Conservation (phyloP, 2,329 filamentous ascomycete species). For the Juglanconis juglandina region DNA sequence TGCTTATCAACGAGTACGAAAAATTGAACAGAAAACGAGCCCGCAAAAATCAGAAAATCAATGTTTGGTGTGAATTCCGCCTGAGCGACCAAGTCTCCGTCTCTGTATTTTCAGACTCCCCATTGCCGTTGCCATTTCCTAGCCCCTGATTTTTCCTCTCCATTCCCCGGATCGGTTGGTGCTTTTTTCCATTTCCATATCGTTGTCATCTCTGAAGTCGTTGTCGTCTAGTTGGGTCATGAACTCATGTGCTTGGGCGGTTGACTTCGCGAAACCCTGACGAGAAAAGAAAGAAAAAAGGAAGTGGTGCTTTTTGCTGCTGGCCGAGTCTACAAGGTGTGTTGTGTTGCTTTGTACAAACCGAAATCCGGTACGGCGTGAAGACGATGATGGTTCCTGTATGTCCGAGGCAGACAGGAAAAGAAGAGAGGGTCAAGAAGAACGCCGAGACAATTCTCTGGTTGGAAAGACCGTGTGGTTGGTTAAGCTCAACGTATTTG, state of each 20-base stretch:
- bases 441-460: neutral
- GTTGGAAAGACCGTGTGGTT: neutral
- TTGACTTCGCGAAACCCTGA: neutral
- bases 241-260: neutral
- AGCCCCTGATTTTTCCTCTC: neutral
- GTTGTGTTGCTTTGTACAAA: neutral
- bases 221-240: slow-evolving; percentile 1
- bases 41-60: neutral
- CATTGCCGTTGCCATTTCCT: neutral
- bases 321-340: neutral
- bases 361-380: neutral
- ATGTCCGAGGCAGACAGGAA: neutral
- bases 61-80: neutral
- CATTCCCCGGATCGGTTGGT: neutral
- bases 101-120: neutral
- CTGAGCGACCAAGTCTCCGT: neutral
- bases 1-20: neutral
- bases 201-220: neutral
- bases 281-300: neutral
- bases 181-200: neutral
- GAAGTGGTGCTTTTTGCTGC: neutral
- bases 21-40: neutral
- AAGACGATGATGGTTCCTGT: neutral
- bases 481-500: no score
- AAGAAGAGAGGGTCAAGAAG: neutral